phyloP scores from a whole-genome alignment of 2,329 filamentous ascomycete genomes.

The Coleophoma cylindrospora region DNA sequence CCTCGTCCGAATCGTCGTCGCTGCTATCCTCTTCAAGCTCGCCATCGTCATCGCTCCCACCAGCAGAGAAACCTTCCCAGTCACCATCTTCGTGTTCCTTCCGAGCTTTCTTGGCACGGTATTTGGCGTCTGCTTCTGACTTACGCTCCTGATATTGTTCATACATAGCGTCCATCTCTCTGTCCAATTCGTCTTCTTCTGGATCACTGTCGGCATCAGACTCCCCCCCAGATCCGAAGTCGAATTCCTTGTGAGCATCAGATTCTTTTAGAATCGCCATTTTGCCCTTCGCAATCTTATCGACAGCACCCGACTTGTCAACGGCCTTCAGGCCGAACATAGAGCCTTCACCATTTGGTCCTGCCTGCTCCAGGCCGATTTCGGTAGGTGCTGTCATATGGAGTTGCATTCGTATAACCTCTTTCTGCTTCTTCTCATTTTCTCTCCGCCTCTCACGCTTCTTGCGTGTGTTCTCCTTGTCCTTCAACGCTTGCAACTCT shows the following conservation, averaged over 20 bases:
- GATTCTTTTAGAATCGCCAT: constrained; percentile 65
- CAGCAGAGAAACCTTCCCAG: constrained; percentile 83
- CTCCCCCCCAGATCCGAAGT: constrained; percentile 51
- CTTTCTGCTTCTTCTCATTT: constrained; percentile 91
- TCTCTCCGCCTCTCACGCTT: constrained; percentile 81
- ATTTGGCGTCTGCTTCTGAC: constrained; percentile 78
- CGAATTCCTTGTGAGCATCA: constrained; percentile 51
- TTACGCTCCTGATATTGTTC: constrained; percentile 77
- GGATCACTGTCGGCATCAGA: constrained; percentile 65
- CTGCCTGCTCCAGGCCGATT: constrained; percentile 84
- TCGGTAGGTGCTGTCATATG: constrained; percentile 96
- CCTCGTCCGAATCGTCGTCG: constrained; percentile 55
- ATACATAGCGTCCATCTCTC: constrained; percentile 84
- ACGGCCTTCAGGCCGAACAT: constrained; percentile 84
- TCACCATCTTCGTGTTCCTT: constrained; percentile 80
- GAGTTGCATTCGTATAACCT: constrained; percentile 94
- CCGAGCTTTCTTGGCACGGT: constrained; percentile 82
- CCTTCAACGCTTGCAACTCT: constrained; percentile 76
- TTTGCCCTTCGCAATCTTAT: constrained; percentile 68
- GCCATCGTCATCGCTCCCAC: constrained; percentile 52
- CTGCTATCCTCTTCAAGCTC: constrained; percentile 57
- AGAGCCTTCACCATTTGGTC: constrained; percentile 70
- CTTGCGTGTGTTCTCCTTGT: constrained; percentile 70
- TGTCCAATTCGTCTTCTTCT: constrained; percentile 77
- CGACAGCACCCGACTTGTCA: constrained; percentile 68